Evolutionary conservation across 2,329 filamentous ascomycete genomes (phyloP).

Genomic region (Fusarium ambrosium): DNA sequence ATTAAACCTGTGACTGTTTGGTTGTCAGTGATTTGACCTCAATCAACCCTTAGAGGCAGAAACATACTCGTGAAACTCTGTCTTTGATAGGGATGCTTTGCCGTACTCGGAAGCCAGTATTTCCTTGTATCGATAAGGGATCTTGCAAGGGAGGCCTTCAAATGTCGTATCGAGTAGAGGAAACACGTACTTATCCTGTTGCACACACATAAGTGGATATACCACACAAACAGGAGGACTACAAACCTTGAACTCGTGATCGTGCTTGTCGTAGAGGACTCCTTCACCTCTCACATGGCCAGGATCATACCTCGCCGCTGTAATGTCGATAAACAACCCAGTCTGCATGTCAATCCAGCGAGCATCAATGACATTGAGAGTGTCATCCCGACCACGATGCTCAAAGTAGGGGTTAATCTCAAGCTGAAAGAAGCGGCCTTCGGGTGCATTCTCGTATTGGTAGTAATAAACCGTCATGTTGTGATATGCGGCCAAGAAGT

Average conservation of each 20-base stretch:
- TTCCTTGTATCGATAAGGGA: constrained; percentile 73
- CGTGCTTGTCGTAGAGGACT: constrained; percentile 65
- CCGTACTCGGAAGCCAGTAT: constrained; percentile 71
- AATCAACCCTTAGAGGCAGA: no score
- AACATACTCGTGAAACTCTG: constrained; percentile 66
- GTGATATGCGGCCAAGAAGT: constrained; percentile 74
- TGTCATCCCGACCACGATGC: constrained; percentile 55
- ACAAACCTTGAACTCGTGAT: constrained; percentile 62
- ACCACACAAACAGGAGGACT: no score
- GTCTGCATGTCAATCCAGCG: constrained; percentile 63
- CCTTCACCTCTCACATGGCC: constrained; percentile 59
- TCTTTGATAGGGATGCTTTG: constrained; percentile 63
- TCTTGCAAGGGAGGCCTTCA: constrained; percentile 74
- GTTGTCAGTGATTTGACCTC: constrained; percentile 22
- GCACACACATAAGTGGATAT: neutral
- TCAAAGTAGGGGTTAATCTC: constrained; percentile 62
- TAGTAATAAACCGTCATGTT: constrained; percentile 69
- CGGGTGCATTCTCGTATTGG: constrained; percentile 53
- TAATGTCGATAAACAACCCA: constrained; percentile 66
- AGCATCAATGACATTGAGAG: constrained; percentile 61
- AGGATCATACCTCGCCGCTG: constrained; percentile 63
- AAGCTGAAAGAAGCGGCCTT: constrained; percentile 62
- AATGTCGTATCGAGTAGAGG: constrained; percentile 78
- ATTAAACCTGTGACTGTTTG: constrained; percentile 57
- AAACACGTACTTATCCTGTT: constrained; percentile 71